Conservation (phyloP, 139 green algal genomes). For the Tetraselmis chui region DNA sequence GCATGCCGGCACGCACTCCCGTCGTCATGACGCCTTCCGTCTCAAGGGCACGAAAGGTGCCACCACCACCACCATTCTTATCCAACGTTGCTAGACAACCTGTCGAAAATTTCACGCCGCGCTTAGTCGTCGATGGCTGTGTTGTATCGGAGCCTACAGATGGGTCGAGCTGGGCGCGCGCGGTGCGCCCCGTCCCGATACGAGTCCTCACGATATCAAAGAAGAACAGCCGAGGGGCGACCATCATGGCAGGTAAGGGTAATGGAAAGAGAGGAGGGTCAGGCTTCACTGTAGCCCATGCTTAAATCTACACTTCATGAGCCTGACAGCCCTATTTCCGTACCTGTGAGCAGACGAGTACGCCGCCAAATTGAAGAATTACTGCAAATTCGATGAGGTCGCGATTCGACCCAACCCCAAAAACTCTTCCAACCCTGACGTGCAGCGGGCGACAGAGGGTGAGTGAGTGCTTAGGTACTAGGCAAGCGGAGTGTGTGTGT, state of each 20-base stretch:
- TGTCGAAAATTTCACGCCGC: too few relatives aligned
- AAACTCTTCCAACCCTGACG: conserved; percentile 27
- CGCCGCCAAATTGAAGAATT: neutral
- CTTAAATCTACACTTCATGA: conserved; percentile 3
- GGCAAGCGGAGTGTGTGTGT: too few relatives aligned
- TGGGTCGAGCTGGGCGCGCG: conserved; percentile 17
- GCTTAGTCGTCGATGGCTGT: neutral
- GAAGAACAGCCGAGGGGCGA: conserved; percentile 24
- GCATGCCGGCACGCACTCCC: too few relatives aligned
- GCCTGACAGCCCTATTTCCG: neutral
- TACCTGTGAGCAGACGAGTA: neutral
- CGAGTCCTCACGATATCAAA: conserved; percentile 46
- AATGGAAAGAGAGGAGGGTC: conserved; percentile 39
- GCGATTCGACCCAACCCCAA: conserved; percentile 54
- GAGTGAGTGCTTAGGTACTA: too few relatives aligned
- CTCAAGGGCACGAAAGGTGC: too few relatives aligned
- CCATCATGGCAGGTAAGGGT: conserved; percentile 36
- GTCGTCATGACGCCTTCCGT: too few relatives aligned
- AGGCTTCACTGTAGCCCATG: conserved; percentile 10
- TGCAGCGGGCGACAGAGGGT: conserved; percentile 1
- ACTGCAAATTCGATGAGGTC: conserved; percentile 18
- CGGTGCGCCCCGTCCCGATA: conserved; percentile 44
- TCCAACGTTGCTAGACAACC: too few relatives aligned
- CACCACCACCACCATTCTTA: too few relatives aligned
- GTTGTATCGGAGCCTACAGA: neutral